Conservation (phyloP, 257 asterid genomes). For the Echium plantagineum region DNA sequence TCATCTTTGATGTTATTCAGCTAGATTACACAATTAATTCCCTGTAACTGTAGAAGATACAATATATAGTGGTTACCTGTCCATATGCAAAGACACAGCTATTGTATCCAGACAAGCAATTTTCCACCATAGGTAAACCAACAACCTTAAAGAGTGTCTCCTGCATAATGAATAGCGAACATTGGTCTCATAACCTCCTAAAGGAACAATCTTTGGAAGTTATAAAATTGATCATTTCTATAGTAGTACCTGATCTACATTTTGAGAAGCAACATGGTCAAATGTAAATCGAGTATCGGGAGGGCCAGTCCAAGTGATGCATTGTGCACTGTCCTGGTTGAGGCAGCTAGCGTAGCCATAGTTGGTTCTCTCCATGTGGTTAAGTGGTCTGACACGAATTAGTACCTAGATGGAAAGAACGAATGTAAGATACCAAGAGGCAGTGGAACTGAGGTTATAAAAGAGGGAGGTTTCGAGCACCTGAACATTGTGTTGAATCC, state of each 20-base stretch:
- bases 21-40: too few relatives aligned
- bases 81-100: constrained; percentile 99
- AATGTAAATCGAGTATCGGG: constrained; percentile 86
- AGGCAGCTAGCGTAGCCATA: constrained; percentile 66
- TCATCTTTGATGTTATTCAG: too few relatives aligned
- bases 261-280: constrained; percentile 94
- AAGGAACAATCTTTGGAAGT: too few relatives aligned
- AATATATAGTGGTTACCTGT: constrained; percentile 41
- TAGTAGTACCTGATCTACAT: constrained; percentile 64
- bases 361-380: constrained; percentile 54
- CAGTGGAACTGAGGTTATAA: background rate
- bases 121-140: constrained; percentile 98
- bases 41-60: too few relatives aligned
- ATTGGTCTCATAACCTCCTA: too few relatives aligned
- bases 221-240: constrained; percentile 1
- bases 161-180: constrained; percentile 35
- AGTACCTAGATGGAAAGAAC: constrained; percentile 41
- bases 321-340: constrained; percentile 84
- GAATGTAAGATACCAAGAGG: constrained; percentile 1
- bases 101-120: constrained; percentile 90
- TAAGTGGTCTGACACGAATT: constrained; percentile 84
- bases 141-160: constrained; percentile 87
- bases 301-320: constrained; percentile 86
- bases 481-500: constrained; percentile 98
- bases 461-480: constrained; percentile 20